Evolutionary conservation across 768 basidiomycete genomes (phyloP), one percentile per base, ranked within the genome.

Genomic region (Mycena rebaudengoi): DNA sequence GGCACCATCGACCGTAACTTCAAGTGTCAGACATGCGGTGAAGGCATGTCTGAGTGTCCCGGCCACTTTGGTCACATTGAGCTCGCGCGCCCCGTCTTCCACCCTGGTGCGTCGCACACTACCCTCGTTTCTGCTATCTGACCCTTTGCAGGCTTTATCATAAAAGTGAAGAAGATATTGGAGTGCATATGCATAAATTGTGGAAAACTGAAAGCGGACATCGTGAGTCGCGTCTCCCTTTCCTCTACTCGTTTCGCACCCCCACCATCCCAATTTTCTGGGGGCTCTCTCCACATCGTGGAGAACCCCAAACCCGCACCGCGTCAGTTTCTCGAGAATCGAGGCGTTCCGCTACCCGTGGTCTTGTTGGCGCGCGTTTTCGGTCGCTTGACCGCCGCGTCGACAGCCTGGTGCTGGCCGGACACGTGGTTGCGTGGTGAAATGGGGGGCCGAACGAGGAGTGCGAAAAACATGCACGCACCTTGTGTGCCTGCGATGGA

Each of bases 21-120:
- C 82, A 99, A 99, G 82, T 99, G 98, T 76, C 96, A 98, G 82
- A 99, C 98, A 28, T 99, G 98, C 77, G 96, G 96, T 69, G 98
- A 99, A 85, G 97, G 96, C n/a, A 98, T 99, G 96, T 91, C 95
- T 18, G 98, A 99, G 76, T 99, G 98, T 81, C 96, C 98, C 26
- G 98, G 98, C 51, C 98, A 99, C 78, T 99, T 99, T 82, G 98
- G 98, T 57, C 96, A 99, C 76, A 95, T 99, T 73, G 98, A 99
- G 80, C 82, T 99, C 73, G 95, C 95, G 43, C 85, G 95, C 70
- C 96, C 97, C n/a, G 95, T 98, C 32, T 99, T 96, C 74, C 97
- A 99, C 78, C 92, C 95, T 78, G 95, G 95, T 94, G 78, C 66
- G 90, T 85, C 25, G 11, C 25, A 8, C 56, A 33, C 37, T 41